Evolutionary conservation across 345 rosid genomes (phyloP).

Genomic region (Lepidium sativum): DNA sequence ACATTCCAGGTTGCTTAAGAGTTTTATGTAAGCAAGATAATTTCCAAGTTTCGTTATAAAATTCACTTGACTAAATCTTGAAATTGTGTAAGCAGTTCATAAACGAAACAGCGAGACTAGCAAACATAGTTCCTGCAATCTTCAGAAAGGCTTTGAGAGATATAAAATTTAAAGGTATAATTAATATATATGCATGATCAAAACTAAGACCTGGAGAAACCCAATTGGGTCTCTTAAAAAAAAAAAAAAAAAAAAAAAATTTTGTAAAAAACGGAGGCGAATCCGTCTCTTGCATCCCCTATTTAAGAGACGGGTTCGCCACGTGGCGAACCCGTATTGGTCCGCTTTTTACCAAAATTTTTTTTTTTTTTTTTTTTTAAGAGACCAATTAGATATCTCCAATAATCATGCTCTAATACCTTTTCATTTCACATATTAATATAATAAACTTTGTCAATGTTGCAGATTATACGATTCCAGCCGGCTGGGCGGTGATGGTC

Average conservation of each 20-base stretch:
- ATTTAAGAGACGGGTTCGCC: too few relatives aligned
- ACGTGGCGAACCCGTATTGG: too few relatives aligned
- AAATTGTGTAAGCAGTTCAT: constrained; percentile 51
- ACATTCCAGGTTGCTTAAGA: constrained; percentile 71
- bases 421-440: background rate
- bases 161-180: constrained; percentile 63
- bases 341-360: too few relatives aligned
- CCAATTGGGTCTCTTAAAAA: too few relatives aligned
- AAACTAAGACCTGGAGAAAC: background rate
- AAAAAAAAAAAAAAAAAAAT: too few relatives aligned
- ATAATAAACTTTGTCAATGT: constrained; percentile 16
- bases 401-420: too few relatives aligned
- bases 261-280: too few relatives aligned
- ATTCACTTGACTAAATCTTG: constrained; percentile 9
- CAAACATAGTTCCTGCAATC: constrained; percentile 90
- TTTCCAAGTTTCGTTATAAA: background rate
- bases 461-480: constrained; percentile 85
- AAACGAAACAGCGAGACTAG: constrained; percentile 85
- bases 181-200: background rate
- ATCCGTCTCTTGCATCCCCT: too few relatives aligned
- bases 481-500: constrained; percentile 97
- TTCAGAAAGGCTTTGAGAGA: constrained; percentile 79
- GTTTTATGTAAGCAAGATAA: background rate
- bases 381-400: too few relatives aligned
- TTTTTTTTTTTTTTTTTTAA: too few relatives aligned